Conservation (phyloP, 495 filamentous ascomycete genomes). For the Entonaema liquescens region DNA sequence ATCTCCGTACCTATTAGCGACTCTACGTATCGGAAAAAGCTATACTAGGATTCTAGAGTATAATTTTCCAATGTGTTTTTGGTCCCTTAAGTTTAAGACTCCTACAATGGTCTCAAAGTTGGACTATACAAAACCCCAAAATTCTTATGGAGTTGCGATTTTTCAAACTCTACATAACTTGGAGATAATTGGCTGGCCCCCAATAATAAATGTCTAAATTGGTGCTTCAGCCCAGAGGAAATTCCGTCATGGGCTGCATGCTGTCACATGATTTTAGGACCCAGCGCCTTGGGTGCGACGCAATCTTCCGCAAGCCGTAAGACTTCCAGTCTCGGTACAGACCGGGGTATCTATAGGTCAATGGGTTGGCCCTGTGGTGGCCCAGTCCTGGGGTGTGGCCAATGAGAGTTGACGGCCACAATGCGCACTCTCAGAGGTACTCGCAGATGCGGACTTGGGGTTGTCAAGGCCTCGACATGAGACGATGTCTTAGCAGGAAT, state of each 20-base stretch:
- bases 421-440: constrained; percentile 42
- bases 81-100: background rate
- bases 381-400: constrained; percentile 27
- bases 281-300: constrained; percentile 42
- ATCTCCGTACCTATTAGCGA: constrained; percentile 23
- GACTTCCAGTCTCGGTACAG: constrained; percentile 40
- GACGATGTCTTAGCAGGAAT: constrained; percentile 49
- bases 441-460: constrained; percentile 49
- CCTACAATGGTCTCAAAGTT: background rate
- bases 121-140: constrained; percentile 16
- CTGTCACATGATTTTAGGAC: constrained; percentile 47
- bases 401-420: constrained; percentile 30
- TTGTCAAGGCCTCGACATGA: constrained; percentile 47
- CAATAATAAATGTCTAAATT: constrained; percentile 14
- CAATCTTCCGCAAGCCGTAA: constrained; percentile 38
- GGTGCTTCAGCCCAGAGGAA: constrained; percentile 19
- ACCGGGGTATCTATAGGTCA: constrained; percentile 45
- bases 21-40: background rate
- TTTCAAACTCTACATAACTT: constrained; percentile 29
- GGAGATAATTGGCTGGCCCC: constrained; percentile 30
- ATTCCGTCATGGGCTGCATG: constrained; percentile 28
- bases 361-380: constrained; percentile 26
- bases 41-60: constrained; percentile 7
- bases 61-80: constrained; percentile 12
- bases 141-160: constrained; percentile 11